A percentile compares a stretch with the other conserved stretches of the same genome.
phyloP scores from a whole-genome alignment of 2,329 filamentous ascomycete genomes.

The Fusarium sp. region DNA sequence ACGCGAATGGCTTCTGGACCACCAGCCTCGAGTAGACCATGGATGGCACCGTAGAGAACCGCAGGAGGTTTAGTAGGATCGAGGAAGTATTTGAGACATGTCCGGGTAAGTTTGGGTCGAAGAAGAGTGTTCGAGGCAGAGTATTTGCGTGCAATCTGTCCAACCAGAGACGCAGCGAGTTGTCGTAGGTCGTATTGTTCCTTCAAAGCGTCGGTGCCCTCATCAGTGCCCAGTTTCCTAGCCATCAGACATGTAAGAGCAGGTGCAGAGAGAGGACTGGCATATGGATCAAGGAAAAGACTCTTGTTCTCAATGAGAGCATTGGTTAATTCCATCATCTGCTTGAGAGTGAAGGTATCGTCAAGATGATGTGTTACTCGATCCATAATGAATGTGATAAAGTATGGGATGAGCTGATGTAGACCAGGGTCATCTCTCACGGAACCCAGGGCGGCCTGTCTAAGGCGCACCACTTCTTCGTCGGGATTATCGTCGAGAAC shows the following conservation, averaged over 20 bases:
- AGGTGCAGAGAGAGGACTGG: constrained; percentile 79
- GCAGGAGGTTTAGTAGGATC: constrained; percentile 85
- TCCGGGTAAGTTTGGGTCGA: constrained; percentile 89
- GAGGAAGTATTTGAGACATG: constrained; percentile 91
- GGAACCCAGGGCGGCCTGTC: constrained; percentile 86
- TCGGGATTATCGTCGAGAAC: constrained; percentile 90
- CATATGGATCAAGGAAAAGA: constrained; percentile 76
- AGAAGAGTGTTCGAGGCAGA: constrained; percentile 83
- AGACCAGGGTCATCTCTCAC: constrained; percentile 90
- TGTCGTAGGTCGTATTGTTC: constrained; percentile 86
- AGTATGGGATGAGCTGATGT: constrained; percentile 96
- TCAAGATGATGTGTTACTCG: constrained; percentile 95
- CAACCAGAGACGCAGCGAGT: constrained; percentile 84
- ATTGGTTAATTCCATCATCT: constrained; percentile 91
- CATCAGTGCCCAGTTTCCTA: constrained; percentile 77
- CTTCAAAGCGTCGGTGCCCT: constrained; percentile 63
- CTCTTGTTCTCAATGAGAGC: constrained; percentile 86
- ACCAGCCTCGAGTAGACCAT: constrained; percentile 82
- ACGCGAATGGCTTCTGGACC: constrained; percentile 71
- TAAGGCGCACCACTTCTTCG: constrained; percentile 77
- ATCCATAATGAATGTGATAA: constrained; percentile 94
- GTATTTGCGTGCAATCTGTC: constrained; percentile 84
- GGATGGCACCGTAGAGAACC: constrained; percentile 89
- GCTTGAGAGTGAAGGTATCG: constrained; percentile 86
- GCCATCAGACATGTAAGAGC: constrained; percentile 89